These are phyloP conservation scores for Salix caprea DNA, from an alignment of 345 rosid genomes.

Conservation along the genomic window DNA sequence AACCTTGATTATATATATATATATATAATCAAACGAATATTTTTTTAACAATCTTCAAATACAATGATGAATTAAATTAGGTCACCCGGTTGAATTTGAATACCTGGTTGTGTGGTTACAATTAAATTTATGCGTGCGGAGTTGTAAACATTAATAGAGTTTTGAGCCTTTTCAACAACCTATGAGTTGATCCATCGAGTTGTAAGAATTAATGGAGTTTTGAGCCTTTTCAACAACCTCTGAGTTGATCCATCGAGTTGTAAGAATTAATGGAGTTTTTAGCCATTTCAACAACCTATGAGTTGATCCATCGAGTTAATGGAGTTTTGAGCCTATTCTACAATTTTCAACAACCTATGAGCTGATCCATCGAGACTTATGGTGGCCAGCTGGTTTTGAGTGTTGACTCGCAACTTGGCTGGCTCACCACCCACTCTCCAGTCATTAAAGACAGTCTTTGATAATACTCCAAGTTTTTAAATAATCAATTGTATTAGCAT, in stretches of 20 bases:
- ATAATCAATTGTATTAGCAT: not conserved
- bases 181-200: not conserved
- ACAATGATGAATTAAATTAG: too few relatives aligned
- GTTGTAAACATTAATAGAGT: not conserved
- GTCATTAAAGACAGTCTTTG: not conserved
- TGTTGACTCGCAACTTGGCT: not conserved
- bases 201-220: not conserved
- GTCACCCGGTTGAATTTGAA: too few relatives aligned
- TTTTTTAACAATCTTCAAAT: too few relatives aligned
- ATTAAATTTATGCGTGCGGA: too few relatives aligned
- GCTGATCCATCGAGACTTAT: not conserved
- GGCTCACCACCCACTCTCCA: not conserved
- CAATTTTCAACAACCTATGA: too few relatives aligned
- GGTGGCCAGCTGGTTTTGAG: conserved; percentile 5
- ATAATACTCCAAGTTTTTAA: not conserved
- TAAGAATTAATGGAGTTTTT: not conserved
- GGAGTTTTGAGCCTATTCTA: not conserved
- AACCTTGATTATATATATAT: too few relatives aligned
- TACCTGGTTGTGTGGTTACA: too few relatives aligned
- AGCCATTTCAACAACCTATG: not conserved
- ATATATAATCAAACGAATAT: too few relatives aligned
- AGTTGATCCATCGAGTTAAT: not conserved
- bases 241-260: not conserved
- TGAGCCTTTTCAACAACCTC: not conserved
- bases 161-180: not conserved